Percentiles rank a stretch among this genome's conserved stretches.
phyloP scores from a whole-genome alignment of 2,329 filamentous ascomycete species.

The Xylariomycetidae sp. region DNA sequence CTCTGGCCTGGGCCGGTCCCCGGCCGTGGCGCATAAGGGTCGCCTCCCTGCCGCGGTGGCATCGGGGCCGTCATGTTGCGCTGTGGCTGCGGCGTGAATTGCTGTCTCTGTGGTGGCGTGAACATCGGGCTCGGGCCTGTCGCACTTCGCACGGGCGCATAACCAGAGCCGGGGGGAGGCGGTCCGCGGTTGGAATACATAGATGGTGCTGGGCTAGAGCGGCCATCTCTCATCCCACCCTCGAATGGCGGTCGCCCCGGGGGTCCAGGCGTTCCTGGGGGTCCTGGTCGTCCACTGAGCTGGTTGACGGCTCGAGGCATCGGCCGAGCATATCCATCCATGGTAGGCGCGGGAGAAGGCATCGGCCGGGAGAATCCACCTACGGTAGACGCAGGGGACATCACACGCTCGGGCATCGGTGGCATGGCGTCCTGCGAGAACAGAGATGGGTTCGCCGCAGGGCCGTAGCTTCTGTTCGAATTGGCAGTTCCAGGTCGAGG shows the following conservation, averaged over 20 bases:
- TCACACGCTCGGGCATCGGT: constrained; percentile 26
- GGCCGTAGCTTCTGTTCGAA: constrained; percentile 29
- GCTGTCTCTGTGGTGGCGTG: constrained; percentile 26
- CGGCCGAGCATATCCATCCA: constrained; percentile 25
- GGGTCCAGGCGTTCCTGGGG: constrained; percentile 9
- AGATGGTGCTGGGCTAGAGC: constrained; percentile 29
- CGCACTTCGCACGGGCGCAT: constrained; percentile 31
- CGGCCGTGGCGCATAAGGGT: constrained; percentile 23
- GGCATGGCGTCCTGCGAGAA: constrained; percentile 22
- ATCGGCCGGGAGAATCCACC: constrained; percentile 20
- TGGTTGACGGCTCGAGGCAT: constrained; percentile 17
- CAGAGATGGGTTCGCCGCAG: constrained; percentile 17
- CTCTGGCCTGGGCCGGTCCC: constrained; percentile 22
- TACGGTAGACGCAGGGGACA: constrained; percentile 27
- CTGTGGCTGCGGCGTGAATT: constrained; percentile 33
- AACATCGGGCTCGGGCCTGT: constrained; percentile 33
- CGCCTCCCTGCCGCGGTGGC: constrained; percentile 24
- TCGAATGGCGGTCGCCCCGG: constrained; percentile 11
- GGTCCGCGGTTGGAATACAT: constrained; percentile 14
- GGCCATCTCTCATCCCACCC: no score
- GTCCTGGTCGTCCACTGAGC: constrained; percentile 16
- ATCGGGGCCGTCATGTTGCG: constrained; percentile 41
- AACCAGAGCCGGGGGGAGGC: constrained; percentile 18
- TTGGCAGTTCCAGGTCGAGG: constrained; percentile 30
- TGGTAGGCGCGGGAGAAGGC: constrained; percentile 25